Evolutionary conservation across 2,329 filamentous ascomycete genomes (phyloP).

Genomic region (Ambrosiella cleistominuta): DNA sequence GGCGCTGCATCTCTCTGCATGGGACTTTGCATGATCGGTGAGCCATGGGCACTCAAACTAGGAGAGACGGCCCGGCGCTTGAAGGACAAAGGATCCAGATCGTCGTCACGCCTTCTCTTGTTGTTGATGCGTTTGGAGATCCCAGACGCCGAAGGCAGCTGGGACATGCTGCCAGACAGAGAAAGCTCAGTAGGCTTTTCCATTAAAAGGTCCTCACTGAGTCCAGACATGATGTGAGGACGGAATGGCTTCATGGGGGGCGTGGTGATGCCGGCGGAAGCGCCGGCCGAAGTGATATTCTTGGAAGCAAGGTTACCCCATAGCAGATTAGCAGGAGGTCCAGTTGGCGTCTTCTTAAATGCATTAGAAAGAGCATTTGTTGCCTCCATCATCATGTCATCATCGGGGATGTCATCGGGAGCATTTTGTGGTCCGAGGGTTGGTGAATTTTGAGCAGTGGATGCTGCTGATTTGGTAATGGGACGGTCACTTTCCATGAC

Average conservation of each 20-base stretch:
- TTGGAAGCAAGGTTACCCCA: constrained; percentile 9
- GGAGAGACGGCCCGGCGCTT: constrained; percentile 85
- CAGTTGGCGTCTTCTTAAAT: constrained; percentile 7
- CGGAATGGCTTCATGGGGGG: constrained; percentile 24
- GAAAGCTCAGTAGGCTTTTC: constrained; percentile 9
- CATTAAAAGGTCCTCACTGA: not conserved
- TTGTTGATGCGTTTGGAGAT: constrained; percentile 61
- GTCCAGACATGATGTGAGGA: not conserved
- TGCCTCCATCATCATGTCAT: constrained; percentile 46
- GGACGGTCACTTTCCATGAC: constrained; percentile 74
- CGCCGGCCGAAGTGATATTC: constrained; percentile 19
- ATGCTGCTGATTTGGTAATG: constrained; percentile 28
- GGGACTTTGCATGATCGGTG: constrained; percentile 72
- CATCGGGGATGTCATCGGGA: constrained; percentile 53
- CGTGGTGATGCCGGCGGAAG: constrained; percentile 34
- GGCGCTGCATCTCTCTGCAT: constrained; percentile 51
- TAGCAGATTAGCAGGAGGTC: constrained; percentile 8
- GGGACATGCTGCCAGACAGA: constrained; percentile 14
- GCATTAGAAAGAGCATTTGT: constrained; percentile 26
- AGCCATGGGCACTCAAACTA: constrained; percentile 79
- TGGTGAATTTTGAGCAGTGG: constrained; percentile 51
- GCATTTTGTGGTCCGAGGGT: constrained; percentile 45
- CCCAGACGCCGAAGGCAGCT: constrained; percentile 51
- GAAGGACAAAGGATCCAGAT: constrained; percentile 73
- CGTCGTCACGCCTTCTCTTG: constrained; percentile 78